Evolutionary conservation across 2,329 filamentous ascomycete species (phyloP).

Genomic region (Fusarium marasasianum): DNA sequence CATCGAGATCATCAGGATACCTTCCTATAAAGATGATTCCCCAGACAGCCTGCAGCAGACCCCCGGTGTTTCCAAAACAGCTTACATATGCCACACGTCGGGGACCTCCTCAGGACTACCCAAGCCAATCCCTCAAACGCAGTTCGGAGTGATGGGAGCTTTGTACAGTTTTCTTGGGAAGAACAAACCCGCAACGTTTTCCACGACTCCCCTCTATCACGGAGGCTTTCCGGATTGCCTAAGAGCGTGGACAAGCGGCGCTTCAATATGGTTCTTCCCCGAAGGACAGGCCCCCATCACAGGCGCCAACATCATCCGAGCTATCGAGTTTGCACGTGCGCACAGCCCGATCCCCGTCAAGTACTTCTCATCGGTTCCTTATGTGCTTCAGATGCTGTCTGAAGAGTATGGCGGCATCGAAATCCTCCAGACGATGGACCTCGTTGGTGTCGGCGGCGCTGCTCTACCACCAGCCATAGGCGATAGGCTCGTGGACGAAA

Average conservation of each 20-base stretch:
- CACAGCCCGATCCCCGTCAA: slow-evolving; percentile 47
- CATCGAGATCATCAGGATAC: slow-evolving; percentile 19
- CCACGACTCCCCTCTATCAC: slow-evolving; percentile 73
- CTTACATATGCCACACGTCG: slow-evolving; percentile 71
- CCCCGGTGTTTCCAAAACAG: slow-evolving; percentile 49
- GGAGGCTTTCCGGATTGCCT: slow-evolving; percentile 72
- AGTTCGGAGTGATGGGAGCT: slow-evolving; percentile 65
- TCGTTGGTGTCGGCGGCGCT: slow-evolving; percentile 72
- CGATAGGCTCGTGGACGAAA: slow-evolving; percentile 58
- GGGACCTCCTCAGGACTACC: slow-evolving; percentile 71
- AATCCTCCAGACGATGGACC: slow-evolving; percentile 60
- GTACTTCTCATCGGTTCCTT: slow-evolving; percentile 72
- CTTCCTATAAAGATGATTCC: not conserved
- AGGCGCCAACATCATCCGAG: slow-evolving; percentile 59
- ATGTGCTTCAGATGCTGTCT: slow-evolving; percentile 63
- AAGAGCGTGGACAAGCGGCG: slow-evolving; percentile 67
- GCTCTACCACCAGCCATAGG: slow-evolving; percentile 64
- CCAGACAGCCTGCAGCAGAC: not conserved
- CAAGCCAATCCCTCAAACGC: slow-evolving; percentile 67
- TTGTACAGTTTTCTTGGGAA: slow-evolving; percentile 57
- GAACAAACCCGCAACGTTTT: slow-evolving; percentile 62
- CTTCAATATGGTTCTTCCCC: slow-evolving; percentile 71
- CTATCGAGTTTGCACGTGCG: slow-evolving; percentile 52
- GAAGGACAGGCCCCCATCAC: slow-evolving; percentile 66
- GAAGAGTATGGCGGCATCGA: slow-evolving; percentile 53